Conservation (phyloP, 306 rosid species). For the Malus fusca region DNA sequence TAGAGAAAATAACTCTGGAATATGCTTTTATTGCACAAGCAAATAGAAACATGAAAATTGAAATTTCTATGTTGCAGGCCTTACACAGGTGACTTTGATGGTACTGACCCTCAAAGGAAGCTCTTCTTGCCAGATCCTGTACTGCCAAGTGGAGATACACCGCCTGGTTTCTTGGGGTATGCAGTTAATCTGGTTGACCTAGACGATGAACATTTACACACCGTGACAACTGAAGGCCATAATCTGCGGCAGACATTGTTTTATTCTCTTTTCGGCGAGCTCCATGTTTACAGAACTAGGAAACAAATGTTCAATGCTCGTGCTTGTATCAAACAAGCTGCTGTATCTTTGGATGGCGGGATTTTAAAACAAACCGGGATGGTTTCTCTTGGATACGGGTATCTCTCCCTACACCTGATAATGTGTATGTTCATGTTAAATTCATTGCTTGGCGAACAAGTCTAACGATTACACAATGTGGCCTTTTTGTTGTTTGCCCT, state of each 20-base stretch:
- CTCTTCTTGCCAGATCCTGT: conserved; percentile 31
- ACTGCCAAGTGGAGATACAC: conserved; percentile 25
- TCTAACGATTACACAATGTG: background rate
- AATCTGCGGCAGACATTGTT: conserved; percentile 58
- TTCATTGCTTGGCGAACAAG: background rate
- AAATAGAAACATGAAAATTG: background rate
- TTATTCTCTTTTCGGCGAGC: conserved; percentile 40
- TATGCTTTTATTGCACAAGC: background rate
- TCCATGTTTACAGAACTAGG: conserved; percentile 52
- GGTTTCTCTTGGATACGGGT: conserved; percentile 48
- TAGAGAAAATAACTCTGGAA: background rate
- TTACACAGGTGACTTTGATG: conserved; percentile 14
- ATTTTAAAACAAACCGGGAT: conserved; percentile 40
- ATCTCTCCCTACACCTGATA: background rate
- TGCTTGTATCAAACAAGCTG: conserved; percentile 42
- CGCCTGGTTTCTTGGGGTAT: conserved; percentile 47
- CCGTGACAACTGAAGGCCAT: conserved; percentile 29
- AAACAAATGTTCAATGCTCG: conserved; percentile 45
- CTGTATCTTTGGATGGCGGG: conserved; percentile 63
- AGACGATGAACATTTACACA: conserved; percentile 24
- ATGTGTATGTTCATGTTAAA: background rate
- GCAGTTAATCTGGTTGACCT: conserved; percentile 62
- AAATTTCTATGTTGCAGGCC: conserved; percentile 30
- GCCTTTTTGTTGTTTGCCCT: conserved; percentile 4
- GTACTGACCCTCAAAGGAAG: conserved; percentile 39